Conservation (phyloP, 1,284 basidiomycete species). For the Singerocomus rubriflavus region DNA sequence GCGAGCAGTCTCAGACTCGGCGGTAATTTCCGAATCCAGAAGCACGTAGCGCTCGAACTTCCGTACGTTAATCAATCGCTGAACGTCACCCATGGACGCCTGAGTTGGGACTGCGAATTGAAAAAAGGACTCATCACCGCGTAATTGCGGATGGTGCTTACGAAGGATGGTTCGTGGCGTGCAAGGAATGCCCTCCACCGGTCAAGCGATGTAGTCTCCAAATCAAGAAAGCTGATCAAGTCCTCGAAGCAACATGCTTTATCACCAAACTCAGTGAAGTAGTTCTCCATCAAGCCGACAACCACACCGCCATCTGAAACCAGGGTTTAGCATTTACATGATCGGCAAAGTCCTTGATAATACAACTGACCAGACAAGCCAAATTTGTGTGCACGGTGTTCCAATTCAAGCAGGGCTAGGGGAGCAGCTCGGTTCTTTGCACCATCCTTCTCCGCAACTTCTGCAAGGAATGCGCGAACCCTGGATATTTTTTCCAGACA, state of each 20-base stretch:
- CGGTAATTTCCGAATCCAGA: constrained; percentile 43
- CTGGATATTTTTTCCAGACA: constrained; percentile 40
- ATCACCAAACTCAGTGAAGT: constrained; percentile 71
- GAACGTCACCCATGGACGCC: constrained; percentile 49
- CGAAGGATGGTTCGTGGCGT: constrained; percentile 44
- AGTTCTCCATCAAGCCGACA: constrained; percentile 53
- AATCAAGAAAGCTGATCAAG: constrained; percentile 58
- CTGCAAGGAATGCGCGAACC: constrained; percentile 52
- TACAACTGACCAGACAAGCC: constrained; percentile 45
- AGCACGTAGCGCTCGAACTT: constrained; percentile 69
- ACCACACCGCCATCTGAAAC: constrained; percentile 43
- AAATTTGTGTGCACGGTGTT: constrained; percentile 51
- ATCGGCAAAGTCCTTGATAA: not conserved
- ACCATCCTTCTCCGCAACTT: constrained; percentile 60
- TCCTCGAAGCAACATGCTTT: constrained; percentile 89
- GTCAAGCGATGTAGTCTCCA: constrained; percentile 45
- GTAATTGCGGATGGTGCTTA: constrained; percentile 34
- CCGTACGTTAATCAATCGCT: constrained; percentile 64
- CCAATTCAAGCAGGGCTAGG: constrained; percentile 70
- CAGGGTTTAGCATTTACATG: constrained; percentile 9
- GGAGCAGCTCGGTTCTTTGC: constrained; percentile 67
- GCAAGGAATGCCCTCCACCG: constrained; percentile 59
- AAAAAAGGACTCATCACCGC: constrained; percentile 13
- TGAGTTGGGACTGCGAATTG: constrained; percentile 26
- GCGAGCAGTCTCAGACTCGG: constrained; percentile 53